Evolutionary conservation across 2,329 filamentous ascomycete genomes (phyloP).

Genomic region (Fusarium nelsonii): DNA sequence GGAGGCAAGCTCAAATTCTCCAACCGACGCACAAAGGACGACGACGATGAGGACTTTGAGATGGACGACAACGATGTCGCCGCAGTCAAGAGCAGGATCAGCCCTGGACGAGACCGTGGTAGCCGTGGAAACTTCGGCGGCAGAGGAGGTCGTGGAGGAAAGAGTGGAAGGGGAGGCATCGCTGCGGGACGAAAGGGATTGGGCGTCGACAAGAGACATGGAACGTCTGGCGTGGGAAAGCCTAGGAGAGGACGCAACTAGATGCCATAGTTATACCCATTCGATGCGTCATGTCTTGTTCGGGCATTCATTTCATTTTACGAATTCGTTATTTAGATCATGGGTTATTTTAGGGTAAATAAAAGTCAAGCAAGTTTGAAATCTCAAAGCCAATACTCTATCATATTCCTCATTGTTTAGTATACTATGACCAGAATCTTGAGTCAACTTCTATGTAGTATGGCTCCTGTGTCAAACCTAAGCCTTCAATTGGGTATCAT

Average conservation of each 20-base stretch:
- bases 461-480: slow-evolving; percentile 9
- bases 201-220: slow-evolving; percentile 63
- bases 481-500: slow-evolving; percentile 45
- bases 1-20: slow-evolving; percentile 79
- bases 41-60: slow-evolving; percentile 63
- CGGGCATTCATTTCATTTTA: slow-evolving; percentile 41
- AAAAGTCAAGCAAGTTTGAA: slow-evolving; percentile 35
- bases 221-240: slow-evolving; percentile 59
- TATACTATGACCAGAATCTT: neutral
- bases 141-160: slow-evolving; percentile 50
- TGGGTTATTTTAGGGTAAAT: slow-evolving; percentile 32
- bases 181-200: slow-evolving; percentile 62
- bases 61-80: slow-evolving; percentile 67
- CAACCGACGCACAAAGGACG: slow-evolving; percentile 66
- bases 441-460: neutral
- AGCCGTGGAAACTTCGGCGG: slow-evolving; percentile 52
- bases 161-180: slow-evolving; percentile 63
- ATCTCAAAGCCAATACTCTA: neutral
- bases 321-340: slow-evolving; percentile 38
- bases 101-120: slow-evolving; percentile 55
- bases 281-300: slow-evolving; percentile 45
- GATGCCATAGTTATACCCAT: slow-evolving; percentile 48
- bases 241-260: slow-evolving; percentile 52
- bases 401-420: neutral
- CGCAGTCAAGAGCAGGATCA: slow-evolving; percentile 64